These are phyloP conservation scores for Austropuccinia psidii DNA, from an alignment of 1,284 basidiomycete genomes.

Conservation along the genomic window DNA sequence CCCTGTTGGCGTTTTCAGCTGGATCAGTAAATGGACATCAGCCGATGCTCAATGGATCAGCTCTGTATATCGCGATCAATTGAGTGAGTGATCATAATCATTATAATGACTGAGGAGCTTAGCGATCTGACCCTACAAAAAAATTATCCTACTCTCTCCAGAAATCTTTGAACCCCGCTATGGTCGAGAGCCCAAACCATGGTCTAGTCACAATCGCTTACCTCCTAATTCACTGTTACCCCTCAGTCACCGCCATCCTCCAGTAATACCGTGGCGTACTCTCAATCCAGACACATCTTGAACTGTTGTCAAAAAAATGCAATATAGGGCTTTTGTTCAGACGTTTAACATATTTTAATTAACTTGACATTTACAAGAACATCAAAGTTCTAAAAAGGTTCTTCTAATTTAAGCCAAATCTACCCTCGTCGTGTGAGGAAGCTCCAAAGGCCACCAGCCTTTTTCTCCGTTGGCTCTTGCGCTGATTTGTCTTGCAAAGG, in stretches of 20 bases:
- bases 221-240: conserved; percentile 10
- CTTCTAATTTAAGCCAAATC: no score
- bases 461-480: neutral
- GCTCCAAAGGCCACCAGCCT: conserved; percentile 6
- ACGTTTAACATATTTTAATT: no score
- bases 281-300: neutral
- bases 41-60: conserved; percentile 5
- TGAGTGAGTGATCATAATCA: neutral
- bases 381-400: no score
- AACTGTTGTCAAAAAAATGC: no score
- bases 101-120: neutral
- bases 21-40: conserved; percentile 21
- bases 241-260: conserved; percentile 30
- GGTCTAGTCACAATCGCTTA: conserved; percentile 1
- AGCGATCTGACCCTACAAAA: neutral
- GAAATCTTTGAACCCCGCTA: conserved; percentile 20
- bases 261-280: conserved; percentile 24
- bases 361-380: no score
- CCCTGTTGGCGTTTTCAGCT: conserved; percentile 1
- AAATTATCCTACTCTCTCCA: neutral
- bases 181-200: conserved; percentile 17
- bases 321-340: neutral
- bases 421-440: conserved; percentile 13
- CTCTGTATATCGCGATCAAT: conserved; percentile 14
- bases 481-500: neutral